Evolutionary conservation across 345 rosid genomes (phyloP), one percentile per base, ranked within the genome.

Genomic region (Limnanthes douglasii): DNA sequence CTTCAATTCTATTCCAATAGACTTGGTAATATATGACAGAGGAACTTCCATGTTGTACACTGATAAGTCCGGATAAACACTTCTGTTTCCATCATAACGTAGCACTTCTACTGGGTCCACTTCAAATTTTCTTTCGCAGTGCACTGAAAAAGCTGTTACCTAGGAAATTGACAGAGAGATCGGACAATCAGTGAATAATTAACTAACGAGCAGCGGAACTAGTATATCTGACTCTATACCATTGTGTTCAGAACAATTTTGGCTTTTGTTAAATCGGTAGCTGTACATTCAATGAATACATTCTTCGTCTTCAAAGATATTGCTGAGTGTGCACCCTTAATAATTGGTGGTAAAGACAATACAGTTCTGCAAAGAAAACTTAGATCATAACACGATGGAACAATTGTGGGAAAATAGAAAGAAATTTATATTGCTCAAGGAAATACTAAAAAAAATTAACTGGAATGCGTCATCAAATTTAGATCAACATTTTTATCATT

Each of bases 291-390:
- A 50, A 84, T 73, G 54, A 90, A 68, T 51, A 90, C 82, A 62
- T 85, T 90, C 64, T 73, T 80, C 13, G 99, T 90, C 73, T 80
- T 68, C 34, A 85, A 59, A 43, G 76, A 72, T 39, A 90, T 85
- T 40, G 96, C 96, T 17, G 94, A 90, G 59, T 85, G 94, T 36
- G 93, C 93, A 51, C 96, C 68, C 62, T 90, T 85, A 41, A 90
- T 90, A 51, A 90, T 75, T 43, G 99, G 99, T 0, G 96, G 96
- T 36, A 81, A 46, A 45, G 96, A 85, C 50, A 85, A 2, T 47
- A 90, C 88, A 54, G 94, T 85, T 64, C 94, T 85, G 71, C 51
- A 56, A 22, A 57, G n/a, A n/a, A n/a, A n/a, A n/a, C n/a, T n/a
- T n/a, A n/a, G n/a, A n/a, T n/a, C n/a, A n/a, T n/a, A n/a, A n/a